Evolutionary conservation across 1,284 basidiomycete species (phyloP), one percentile per base, ranked within the genome.

Genomic region (Pseudozyma sp.): DNA sequence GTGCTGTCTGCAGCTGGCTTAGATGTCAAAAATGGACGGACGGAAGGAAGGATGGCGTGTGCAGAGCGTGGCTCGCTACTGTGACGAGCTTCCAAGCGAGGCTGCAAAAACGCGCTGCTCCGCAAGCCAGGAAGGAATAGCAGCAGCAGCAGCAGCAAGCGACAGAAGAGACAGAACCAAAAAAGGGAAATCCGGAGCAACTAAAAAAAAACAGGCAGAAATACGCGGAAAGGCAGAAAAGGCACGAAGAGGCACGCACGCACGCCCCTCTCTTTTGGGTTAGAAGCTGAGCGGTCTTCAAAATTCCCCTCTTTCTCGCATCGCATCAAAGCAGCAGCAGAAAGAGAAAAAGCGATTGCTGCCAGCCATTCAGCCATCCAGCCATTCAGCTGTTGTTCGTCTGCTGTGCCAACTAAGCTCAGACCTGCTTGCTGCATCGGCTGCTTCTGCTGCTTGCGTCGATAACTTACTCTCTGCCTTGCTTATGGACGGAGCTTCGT

Each of bases 401-500:
- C 25, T 31, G 25, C 25, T 31, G 25, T 31, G 25, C 25, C 25
- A 31, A 31, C 25, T 31, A 31, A 49, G 31, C 21, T 34, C 47
- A 49, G 25, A 31, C 25, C 40, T n/a, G n/a, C 40, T 42, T 42
- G 40, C n/a, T 51, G 21, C 49, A 25, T 18, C 25, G 25, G 25
- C 25, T 31, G 25, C 25, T 31, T 31, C 25, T 31, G 25, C 25
- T 31, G 25, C 25, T 31, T 31, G 25, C 25, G 25, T 31, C 25
- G 25, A 31, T 31, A 31, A 31, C 25, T 31, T 31, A 31, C 25
- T 31, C 25, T 31, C 25, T 31, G 25, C 25, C 25, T 38, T 36
- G 35, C 25, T 31, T 31, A 31, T 31, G 40, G 50, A 59, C 58
- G 40, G 50, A 59, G 50, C 50, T 59, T 59, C 50, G 40, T 36